phyloP scores from a whole-genome alignment of 441 rosid species.

The Rhodomyrtus psidioides region DNA sequence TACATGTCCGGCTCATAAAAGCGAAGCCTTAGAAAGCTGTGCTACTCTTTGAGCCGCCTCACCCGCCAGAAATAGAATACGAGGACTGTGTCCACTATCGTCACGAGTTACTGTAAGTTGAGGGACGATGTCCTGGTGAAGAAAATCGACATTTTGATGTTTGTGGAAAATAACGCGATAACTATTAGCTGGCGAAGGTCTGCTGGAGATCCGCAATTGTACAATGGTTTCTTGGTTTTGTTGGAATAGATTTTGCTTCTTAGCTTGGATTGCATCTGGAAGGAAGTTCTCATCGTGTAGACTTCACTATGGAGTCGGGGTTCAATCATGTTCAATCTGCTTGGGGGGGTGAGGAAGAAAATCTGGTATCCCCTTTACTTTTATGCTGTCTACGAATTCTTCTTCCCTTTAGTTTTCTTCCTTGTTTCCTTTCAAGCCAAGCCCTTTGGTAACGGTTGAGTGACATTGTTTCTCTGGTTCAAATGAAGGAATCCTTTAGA shows the following conservation, averaged over 20 bases:
- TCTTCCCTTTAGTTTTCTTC: neutral
- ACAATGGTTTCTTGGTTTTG: neutral
- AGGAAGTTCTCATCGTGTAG: neutral
- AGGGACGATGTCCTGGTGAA: neutral
- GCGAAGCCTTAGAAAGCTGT: slow-evolving; percentile 2
- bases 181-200: neutral
- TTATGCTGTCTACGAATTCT: neutral
- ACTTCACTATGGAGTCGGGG: neutral
- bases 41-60: neutral
- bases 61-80: slow-evolving; percentile 9
- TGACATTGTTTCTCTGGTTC: neutral
- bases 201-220: neutral
- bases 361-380: neutral
- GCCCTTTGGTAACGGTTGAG: neutral
- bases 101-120: neutral
- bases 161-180: neutral
- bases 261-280: neutral
- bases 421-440: neutral
- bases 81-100: neutral
- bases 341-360: neutral
- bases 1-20: slow-evolving; percentile 87
- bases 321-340: neutral
- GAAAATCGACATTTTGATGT: neutral
- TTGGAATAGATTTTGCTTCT: neutral
- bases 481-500: neutral